Conservation (phyloP, 805 yeast species). For the Candida sithepensis region DNA sequence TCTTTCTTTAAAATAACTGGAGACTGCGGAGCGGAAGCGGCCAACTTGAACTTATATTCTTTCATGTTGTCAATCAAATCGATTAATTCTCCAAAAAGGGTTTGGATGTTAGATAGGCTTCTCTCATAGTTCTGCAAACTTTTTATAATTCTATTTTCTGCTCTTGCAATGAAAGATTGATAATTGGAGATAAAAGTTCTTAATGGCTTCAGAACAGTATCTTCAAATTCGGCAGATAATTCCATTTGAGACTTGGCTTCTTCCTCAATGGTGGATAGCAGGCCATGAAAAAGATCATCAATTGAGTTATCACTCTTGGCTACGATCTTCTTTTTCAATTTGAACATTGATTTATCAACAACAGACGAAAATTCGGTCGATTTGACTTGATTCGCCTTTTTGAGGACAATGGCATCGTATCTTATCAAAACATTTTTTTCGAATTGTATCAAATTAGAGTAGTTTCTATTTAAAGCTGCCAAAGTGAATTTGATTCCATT, state of each 20-base stretch:
- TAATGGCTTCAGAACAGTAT: conserved; percentile 6
- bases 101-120: conserved; percentile 1
- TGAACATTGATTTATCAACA: conserved; percentile 1
- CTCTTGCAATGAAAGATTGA: conserved; percentile 7
- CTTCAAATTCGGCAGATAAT: conserved; percentile 3
- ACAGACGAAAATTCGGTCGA: conserved; percentile 2
- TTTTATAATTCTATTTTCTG: neutral
- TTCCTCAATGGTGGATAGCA: neutral
- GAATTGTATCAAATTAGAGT: conserved; percentile 3
- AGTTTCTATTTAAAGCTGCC: conserved; percentile 4
- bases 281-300: conserved; percentile 1
- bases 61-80: conserved; percentile 2
- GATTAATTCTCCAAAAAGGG: conserved; percentile 6
- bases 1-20: neutral
- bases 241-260: conserved; percentile 3
- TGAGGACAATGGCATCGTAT: conserved; percentile 3
- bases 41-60: conserved; percentile 4
- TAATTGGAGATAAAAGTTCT: conserved; percentile 4
- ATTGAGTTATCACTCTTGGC: neutral
- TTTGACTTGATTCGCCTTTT: conserved; percentile 1
- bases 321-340: neutral
- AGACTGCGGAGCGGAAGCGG: neutral
- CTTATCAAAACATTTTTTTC: conserved; percentile 4
- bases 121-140: conserved; percentile 4
- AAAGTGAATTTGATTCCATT: conserved; percentile 9